Percentiles rank a stretch among this genome's conserved stretches.
These are phyloP conservation scores for Fraxinus quadrangulata DNA, from an alignment of 257 asterid genomes.

Conservation along the genomic window DNA sequence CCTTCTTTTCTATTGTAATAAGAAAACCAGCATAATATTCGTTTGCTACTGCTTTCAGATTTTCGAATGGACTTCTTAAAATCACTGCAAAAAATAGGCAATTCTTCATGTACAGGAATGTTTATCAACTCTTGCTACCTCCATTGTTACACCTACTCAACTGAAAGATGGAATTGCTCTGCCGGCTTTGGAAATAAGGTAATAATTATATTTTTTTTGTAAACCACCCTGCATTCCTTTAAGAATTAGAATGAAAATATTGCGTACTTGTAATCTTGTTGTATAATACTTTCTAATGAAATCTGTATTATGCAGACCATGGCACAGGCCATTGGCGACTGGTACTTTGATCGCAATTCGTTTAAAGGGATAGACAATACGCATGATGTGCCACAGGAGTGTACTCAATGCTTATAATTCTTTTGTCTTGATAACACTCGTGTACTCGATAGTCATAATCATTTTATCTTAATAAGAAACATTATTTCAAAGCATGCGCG, in stretches of 20 bases:
- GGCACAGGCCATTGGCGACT: slow-evolving; percentile 26
- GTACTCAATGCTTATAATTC: not conserved
- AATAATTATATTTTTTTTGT: not conserved
- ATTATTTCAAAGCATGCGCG: too few relatives aligned
- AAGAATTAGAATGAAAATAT: too few relatives aligned
- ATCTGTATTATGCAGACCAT: slow-evolving; percentile 22
- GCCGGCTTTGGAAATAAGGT: slow-evolving; percentile 22
- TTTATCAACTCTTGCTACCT: slow-evolving; percentile 28
- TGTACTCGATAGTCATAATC: not conserved
- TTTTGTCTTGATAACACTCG: not conserved
- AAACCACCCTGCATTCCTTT: too few relatives aligned
- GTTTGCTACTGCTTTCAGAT: slow-evolving; percentile 13
- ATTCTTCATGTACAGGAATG: slow-evolving; percentile 23
- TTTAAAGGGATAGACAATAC: slow-evolving; percentile 9
- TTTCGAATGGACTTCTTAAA: slow-evolving; percentile 19
- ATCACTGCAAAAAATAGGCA: not conserved
- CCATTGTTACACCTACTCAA: slow-evolving; percentile 12
- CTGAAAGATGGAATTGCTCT: not conserved
- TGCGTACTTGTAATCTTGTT: not conserved
- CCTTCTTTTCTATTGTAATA: too few relatives aligned
- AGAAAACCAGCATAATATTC: not conserved
- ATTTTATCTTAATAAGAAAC: not conserved
- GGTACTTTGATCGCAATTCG: slow-evolving; percentile 26
- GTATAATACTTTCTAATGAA: not conserved
- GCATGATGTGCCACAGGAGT: not conserved